Evolutionary conservation across 2,329 filamentous ascomycete genomes (phyloP).

Genomic region (Amauroascus verrucosus): DNA sequence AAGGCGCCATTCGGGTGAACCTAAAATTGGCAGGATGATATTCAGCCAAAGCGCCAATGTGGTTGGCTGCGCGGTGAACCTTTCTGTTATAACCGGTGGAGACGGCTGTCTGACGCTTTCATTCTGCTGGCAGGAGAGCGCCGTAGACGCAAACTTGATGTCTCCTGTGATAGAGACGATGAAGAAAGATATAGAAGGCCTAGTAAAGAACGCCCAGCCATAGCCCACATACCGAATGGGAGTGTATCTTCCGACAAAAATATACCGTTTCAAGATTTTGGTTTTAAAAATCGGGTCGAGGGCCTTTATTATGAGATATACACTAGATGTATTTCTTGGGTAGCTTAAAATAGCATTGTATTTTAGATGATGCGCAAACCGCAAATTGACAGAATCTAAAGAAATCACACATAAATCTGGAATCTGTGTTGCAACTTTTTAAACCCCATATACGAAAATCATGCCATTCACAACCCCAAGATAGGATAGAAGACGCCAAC

Average conservation of each 20-base stretch:
- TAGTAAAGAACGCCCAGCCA: neutral
- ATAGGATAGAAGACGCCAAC: neutral
- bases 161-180: neutral
- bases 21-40: slow-evolving; percentile 32
- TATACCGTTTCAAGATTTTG: neutral
- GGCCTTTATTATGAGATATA: neutral
- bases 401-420: neutral
- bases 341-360: neutral
- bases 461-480: neutral
- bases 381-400: neutral
- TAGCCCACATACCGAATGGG: neutral
- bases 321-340: neutral
- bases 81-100: slow-evolving; percentile 36
- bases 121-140: slow-evolving; percentile 31
- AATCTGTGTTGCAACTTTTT: slow-evolving; percentile 4
- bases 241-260: neutral
- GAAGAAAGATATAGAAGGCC: slow-evolving; percentile 3
- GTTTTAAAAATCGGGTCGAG: too few relatives aligned
- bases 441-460: neutral
- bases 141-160: slow-evolving; percentile 4
- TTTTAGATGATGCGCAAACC: neutral
- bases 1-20: neutral
- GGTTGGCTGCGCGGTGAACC: slow-evolving; percentile 29
- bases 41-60: slow-evolving; percentile 39
- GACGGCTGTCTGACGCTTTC: slow-evolving; percentile 36